These are phyloP conservation scores for Pseudogymnoascus sp. DNA, from an alignment of 2,329 filamentous ascomycete species.

Conservation along the genomic window DNA sequence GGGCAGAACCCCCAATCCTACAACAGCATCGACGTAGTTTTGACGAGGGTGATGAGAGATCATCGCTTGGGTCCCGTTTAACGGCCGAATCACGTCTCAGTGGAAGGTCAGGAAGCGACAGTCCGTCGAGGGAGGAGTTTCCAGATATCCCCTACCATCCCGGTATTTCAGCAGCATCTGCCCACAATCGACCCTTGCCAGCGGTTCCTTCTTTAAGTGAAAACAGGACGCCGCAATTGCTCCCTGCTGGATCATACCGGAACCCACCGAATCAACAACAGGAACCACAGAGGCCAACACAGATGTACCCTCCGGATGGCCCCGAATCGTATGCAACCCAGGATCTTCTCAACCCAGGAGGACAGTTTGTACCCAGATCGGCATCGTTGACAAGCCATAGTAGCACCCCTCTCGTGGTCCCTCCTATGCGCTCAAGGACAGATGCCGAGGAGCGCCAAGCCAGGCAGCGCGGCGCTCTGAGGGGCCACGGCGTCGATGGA, in stretches of 20 bases:
- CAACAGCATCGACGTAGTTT: conserved; percentile 76
- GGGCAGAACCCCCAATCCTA: conserved; percentile 68
- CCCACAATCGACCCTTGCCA: conserved; percentile 55
- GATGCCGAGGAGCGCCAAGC: conserved; percentile 65
- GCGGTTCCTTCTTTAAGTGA: conserved; percentile 47
- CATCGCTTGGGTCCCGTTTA: conserved; percentile 46
- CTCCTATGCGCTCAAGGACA: conserved; percentile 87
- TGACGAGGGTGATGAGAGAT: conserved; percentile 81
- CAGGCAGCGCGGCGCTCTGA: conserved; percentile 43
- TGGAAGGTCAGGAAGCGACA: conserved; percentile 48
- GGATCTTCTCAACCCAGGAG: conserved; percentile 31
- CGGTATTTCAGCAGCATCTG: conserved; percentile 55
- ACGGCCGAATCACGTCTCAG: conserved; percentile 37
- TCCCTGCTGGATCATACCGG: conserved; percentile 53
- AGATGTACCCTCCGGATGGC: conserved; percentile 20
- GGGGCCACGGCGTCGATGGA: conserved; percentile 45
- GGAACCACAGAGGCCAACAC: conserved; percentile 41
- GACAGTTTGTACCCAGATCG: conserved; percentile 54
- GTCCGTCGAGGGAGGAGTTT: conserved; percentile 62
- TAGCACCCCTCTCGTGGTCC: conserved; percentile 67
- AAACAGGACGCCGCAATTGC: conserved; percentile 37
- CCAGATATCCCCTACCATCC: conserved; percentile 93
- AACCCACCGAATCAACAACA: conserved; percentile 40
- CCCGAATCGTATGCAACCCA: conserved; percentile 34
- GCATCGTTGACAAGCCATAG: conserved; percentile 78